Evolutionary conservation across 1,284 basidiomycete genomes (phyloP).

Genomic region (Baeospora myosura): DNA sequence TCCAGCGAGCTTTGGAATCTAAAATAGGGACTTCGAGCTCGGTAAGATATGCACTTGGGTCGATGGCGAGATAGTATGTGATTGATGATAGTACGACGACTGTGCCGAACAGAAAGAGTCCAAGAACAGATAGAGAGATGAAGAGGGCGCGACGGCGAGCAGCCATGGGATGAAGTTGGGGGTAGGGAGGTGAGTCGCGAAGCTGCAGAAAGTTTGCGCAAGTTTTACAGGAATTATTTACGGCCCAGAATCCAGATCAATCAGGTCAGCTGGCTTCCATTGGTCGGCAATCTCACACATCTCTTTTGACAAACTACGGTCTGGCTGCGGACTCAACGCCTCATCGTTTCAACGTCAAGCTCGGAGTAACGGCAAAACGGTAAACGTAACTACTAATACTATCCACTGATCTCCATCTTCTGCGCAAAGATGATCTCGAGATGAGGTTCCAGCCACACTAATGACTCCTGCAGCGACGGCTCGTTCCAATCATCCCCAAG

Average conservation of each 20-base stretch:
- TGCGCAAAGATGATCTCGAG: conserved; percentile 40
- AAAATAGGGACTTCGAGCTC: conserved; percentile 69
- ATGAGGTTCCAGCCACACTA: conserved; percentile 40
- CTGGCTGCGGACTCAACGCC: too few relatives aligned
- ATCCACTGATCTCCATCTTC: conserved; percentile 30
- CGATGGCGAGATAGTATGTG: conserved; percentile 86
- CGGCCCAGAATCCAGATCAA: too few relatives aligned
- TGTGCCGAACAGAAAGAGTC: conserved; percentile 83
- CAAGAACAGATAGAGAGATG: conserved; percentile 70
- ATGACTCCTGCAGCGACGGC: conserved; percentile 39
- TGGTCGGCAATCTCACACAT: too few relatives aligned
- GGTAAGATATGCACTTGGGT: conserved; percentile 68
- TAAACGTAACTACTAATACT: background rate
- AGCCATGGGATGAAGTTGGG: too few relatives aligned
- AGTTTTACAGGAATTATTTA: too few relatives aligned
- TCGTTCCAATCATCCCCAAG: conserved; percentile 50
- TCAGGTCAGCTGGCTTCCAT: too few relatives aligned
- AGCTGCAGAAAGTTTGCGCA: too few relatives aligned
- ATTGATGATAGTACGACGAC: conserved; percentile 88
- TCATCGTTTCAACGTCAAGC: too few relatives aligned
- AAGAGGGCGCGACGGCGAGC: conserved; percentile 58
- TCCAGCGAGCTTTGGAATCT: conserved; percentile 46
- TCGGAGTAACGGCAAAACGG: too few relatives aligned
- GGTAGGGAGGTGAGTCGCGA: too few relatives aligned
- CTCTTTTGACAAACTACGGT: too few relatives aligned